Base-by-base conservation (phyloP, 2,329 filamentous ascomycete species). In the Alternaria triticina region DNA sequence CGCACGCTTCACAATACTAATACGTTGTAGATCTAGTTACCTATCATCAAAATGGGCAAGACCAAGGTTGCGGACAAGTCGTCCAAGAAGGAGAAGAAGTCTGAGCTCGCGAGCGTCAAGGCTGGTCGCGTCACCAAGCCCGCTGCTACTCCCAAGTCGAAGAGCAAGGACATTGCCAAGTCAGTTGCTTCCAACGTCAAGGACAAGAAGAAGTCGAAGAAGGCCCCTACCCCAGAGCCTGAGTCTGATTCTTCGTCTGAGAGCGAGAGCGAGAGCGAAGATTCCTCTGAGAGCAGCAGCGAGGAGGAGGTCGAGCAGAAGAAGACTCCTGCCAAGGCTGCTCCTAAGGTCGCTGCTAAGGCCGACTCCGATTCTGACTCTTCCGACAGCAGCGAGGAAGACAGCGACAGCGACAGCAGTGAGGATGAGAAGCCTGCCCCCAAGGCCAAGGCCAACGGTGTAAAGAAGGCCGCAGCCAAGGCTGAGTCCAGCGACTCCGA, bases 151-250 rank as follows among this genome's bases (percentile, higher is more conserved):
- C 82, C 88, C 77, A 90, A 89, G 82, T 82, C 85, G 65, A 91
- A 91, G 84, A 86, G 88, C 73, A 91, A 91, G 85, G 85, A 89
- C 68, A 77, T 87, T 61, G 88, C 88, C 72, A 91, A 91, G 86
- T 71, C 78, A 57, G 74, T 71, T 56, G 74, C 72, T 58, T 67
- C 70, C 55, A 69, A 73, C 62, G 73, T 82, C 57, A 77, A 77
- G 71, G 85, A 85, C 78, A 83, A 83, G 78, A 84, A 84, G 82
- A 86, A 86, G 80, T 76, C 76, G 62, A 82, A 83, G 79, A 82
- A 83, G 78, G 82, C 77, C 70, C 81, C 82, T 46, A 83, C 82
- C 57, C 83, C 83, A 54, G 82, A 83, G 78, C 79, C 82, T 64
- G 81, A 81, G 65, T 77, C 77, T 54, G 81, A 83, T 50, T 75